Evolutionary conservation across 2,329 filamentous ascomycete genomes (phyloP).

Genomic region (Fusarium vanettenii): DNA sequence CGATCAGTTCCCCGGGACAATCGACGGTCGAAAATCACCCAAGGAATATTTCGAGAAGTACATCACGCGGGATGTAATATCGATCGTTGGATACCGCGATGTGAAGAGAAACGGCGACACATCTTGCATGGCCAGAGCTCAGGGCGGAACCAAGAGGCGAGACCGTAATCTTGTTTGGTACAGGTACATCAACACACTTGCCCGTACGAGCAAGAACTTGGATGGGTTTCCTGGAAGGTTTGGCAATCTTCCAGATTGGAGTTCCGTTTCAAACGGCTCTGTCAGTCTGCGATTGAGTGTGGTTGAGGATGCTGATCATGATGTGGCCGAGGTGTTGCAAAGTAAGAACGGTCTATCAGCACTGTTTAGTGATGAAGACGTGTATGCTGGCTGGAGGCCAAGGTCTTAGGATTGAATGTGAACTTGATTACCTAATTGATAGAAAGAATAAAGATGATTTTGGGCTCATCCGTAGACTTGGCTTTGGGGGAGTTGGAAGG

Average conservation of each 20-base stretch:
- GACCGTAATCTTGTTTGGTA: conserved; percentile 16
- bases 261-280: background rate
- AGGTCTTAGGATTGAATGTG: background rate
- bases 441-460: background rate
- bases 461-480: background rate
- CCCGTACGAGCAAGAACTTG: background rate
- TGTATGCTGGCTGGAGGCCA: background rate
- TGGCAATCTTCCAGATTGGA: background rate
- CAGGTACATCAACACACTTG: conserved; percentile 12
- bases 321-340: background rate
- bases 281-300: background rate
- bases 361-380: background rate
- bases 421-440: background rate
- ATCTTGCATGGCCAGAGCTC: conserved; percentile 8
- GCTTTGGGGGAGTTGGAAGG: background rate
- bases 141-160: conserved; percentile 4
- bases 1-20: background rate
- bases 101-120: background rate
- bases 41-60: background rate
- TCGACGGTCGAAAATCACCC: background rate
- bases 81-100: background rate
- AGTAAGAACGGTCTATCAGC: background rate
- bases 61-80: background rate
- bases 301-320: background rate
- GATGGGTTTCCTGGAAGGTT: background rate